A percentile compares a stretch with the other conserved stretches of the same genome.
Conservation (phyloP, 2,329 filamentous ascomycete genomes). For the Beauveria asiatica region DNA sequence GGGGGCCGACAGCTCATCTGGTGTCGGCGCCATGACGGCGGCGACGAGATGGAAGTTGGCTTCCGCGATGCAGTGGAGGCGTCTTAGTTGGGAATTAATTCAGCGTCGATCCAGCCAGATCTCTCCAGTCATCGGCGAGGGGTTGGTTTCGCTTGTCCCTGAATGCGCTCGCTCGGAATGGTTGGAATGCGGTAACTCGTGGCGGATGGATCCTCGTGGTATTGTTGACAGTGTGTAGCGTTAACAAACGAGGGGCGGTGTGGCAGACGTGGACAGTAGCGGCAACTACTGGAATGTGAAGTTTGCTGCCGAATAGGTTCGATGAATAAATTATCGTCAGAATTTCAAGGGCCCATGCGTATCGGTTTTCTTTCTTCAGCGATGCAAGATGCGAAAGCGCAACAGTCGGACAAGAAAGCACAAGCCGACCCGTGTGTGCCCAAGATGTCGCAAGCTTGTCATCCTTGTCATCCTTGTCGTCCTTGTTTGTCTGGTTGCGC, state of each 20-base stretch:
- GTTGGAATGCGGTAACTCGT: slow-evolving; percentile 7
- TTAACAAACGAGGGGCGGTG: slow-evolving; percentile 2
- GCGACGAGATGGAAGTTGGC: slow-evolving; percentile 20
- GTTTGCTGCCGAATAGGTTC: background rate
- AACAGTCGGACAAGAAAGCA: background rate
- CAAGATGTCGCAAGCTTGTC: slow-evolving; percentile 2
- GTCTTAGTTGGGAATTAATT: background rate
- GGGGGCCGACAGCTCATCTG: slow-evolving; percentile 55
- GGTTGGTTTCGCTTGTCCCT: background rate
- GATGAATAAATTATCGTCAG: background rate
- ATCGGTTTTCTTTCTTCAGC: background rate
- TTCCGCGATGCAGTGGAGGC: background rate
- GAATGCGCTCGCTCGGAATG: background rate
- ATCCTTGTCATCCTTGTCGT: slow-evolving; percentile 7
- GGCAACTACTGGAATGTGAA: slow-evolving; percentile 1
- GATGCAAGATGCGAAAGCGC: slow-evolving; percentile 3
- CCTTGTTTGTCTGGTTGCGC: slow-evolving; percentile 11
- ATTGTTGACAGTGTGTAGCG: background rate
- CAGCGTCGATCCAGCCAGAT: background rate
- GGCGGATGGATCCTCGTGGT: background rate
- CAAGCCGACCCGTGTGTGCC: background rate
- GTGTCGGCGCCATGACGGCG: slow-evolving; percentile 52
- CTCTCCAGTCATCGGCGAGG: background rate
- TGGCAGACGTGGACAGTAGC: background rate
- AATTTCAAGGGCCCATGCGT: background rate